Evolutionary conservation across 352 stramenopile genomes (phyloP).

Genomic region (Globisporangium viniferum): DNA sequence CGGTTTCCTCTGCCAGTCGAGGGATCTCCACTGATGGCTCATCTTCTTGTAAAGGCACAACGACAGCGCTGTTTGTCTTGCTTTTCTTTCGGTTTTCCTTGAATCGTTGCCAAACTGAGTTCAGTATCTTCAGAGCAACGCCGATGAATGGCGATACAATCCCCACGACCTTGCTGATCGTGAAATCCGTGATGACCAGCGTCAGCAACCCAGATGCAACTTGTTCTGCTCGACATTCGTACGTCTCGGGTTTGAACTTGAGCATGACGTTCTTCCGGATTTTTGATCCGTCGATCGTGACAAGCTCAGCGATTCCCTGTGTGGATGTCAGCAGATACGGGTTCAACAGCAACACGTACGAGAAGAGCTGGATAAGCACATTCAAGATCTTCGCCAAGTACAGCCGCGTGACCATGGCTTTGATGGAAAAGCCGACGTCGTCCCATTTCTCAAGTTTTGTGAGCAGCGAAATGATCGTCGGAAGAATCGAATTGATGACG

Average conservation of each 20-base stretch:
- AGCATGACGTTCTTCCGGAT: constrained; percentile 66
- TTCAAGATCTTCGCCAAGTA: constrained; percentile 86
- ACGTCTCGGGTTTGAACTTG: constrained; percentile 48
- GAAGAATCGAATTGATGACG: constrained; percentile 71
- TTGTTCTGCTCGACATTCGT: constrained; percentile 58
- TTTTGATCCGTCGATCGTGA: constrained; percentile 39
- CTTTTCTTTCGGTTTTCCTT: constrained; percentile 22
- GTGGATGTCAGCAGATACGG: constrained; percentile 54
- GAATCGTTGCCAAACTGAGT: constrained; percentile 11
- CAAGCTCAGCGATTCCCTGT: constrained; percentile 28
- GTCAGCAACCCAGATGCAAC: constrained; percentile 60
- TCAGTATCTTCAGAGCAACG: constrained; percentile 21
- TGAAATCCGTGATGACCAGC: constrained; percentile 76
- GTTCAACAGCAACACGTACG: constrained; percentile 64
- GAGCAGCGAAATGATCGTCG: constrained; percentile 58
- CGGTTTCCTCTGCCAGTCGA: background rate
- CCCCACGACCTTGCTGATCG: constrained; percentile 53
- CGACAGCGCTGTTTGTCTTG: constrained; percentile 17
- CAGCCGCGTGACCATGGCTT: constrained; percentile 75
- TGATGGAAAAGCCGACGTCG: constrained; percentile 74
- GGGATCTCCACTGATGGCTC: background rate
- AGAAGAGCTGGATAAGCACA: constrained; percentile 76
- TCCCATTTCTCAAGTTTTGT: constrained; percentile 78
- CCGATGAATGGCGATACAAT: constrained; percentile 29
- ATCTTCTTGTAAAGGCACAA: constrained; percentile 20